Evolutionary conservation across 495 filamentous ascomycete genomes (phyloP).

Genomic region (Penicillium cataractarum): DNA sequence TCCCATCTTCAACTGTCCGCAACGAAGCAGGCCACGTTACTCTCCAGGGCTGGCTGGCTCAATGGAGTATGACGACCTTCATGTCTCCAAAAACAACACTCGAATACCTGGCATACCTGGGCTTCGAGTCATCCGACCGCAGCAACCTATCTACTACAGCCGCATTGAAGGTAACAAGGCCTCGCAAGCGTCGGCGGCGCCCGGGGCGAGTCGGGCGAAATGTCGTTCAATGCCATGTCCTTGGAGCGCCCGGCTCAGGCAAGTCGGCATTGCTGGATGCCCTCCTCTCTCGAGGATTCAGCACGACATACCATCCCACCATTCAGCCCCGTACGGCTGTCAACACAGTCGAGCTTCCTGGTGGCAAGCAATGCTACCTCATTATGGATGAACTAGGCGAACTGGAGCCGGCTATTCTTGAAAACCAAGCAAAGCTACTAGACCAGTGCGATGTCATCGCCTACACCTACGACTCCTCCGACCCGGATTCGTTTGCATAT

Average conservation of each 20-base stretch:
- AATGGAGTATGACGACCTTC: constrained; percentile 99
- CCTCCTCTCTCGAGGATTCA: constrained; percentile 87
- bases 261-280: constrained; percentile 89
- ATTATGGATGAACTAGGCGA: constrained; percentile 97
- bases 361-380: constrained; percentile 95
- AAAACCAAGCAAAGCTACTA: constrained; percentile 88
- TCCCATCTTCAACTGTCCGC: constrained; percentile 90
- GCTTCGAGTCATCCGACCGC: constrained; percentile 73
- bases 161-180: constrained; percentile 88
- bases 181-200: constrained; percentile 78
- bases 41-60: constrained; percentile 95
- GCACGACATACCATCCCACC: constrained; percentile 84
- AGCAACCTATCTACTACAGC: constrained; percentile 69
- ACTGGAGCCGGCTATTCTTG: constrained; percentile 87
- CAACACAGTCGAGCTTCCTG: constrained; percentile 94
- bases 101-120: constrained; percentile 93
- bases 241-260: constrained; percentile 80
- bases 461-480: constrained; percentile 95
- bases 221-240: constrained; percentile 94
- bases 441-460: constrained; percentile 91
- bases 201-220: constrained; percentile 88
- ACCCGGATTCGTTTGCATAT: constrained; percentile 92
- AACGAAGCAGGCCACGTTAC: constrained; percentile 96
- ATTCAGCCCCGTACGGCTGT: constrained; percentile 92
- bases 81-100: constrained; percentile 91